phyloP scores from a whole-genome alignment of 2,329 filamentous ascomycete genomes.

The Penicillium sp. region DNA sequence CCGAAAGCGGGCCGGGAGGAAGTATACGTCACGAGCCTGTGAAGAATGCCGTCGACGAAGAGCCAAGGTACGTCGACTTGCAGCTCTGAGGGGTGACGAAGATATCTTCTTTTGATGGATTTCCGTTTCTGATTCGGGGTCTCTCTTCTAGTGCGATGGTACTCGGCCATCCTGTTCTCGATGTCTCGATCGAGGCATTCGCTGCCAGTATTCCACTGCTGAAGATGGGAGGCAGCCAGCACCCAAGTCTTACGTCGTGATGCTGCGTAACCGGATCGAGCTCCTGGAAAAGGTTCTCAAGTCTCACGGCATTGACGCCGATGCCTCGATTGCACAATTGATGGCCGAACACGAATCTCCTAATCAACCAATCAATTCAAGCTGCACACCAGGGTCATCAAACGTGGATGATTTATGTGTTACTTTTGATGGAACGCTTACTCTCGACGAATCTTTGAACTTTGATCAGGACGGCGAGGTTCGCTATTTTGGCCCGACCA shows the following conservation, averaged over 20 bases:
- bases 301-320: slow-evolving; percentile 31
- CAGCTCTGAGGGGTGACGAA: background rate
- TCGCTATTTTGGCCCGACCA: slow-evolving; percentile 39
- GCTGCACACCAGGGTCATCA: background rate
- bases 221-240: slow-evolving; percentile 38
- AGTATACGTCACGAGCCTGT: slow-evolving; percentile 34
- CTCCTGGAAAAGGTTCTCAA: slow-evolving; percentile 31
- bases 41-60: slow-evolving; percentile 39
- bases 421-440: slow-evolving; percentile 33
- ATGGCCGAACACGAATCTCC: slow-evolving; percentile 3
- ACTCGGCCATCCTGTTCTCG: slow-evolving; percentile 32
- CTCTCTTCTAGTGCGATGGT: slow-evolving; percentile 34
- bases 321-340: slow-evolving; percentile 21
- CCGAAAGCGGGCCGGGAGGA: slow-evolving; percentile 19
- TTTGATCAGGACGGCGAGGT: slow-evolving; percentile 38
- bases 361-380: background rate
- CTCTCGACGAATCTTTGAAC: slow-evolving; percentile 37
- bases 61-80: slow-evolving; percentile 32
- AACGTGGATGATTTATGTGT: slow-evolving; percentile 21
- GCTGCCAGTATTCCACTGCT: slow-evolving; percentile 31
- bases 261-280: slow-evolving; percentile 34
- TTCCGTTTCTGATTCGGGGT: background rate
- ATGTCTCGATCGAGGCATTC: slow-evolving; percentile 30
- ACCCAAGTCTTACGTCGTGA: slow-evolving; percentile 36
- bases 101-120: background rate